Evolutionary conservation across 148 eudicot genomes (phyloP), one percentile per base, ranked within the genome.

Genomic region (Vaccinium darrowii): DNA sequence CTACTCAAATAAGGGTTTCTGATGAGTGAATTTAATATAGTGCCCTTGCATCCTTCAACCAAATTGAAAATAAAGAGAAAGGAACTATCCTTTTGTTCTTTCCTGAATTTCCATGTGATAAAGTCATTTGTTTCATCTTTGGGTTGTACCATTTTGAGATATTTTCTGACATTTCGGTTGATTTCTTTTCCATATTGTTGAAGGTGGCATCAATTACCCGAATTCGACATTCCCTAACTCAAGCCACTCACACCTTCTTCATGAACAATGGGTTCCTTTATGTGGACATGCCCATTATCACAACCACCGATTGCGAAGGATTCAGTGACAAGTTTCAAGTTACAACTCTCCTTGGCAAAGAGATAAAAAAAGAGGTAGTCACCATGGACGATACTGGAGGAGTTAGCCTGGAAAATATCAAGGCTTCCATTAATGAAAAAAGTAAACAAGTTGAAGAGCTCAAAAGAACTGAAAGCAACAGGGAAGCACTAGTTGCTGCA

Each of bases 141-240:
- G 30, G 56, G 52, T 51, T 25, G n/a, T 54, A 11, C 19, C 3
- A 4, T 52, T 79, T 79, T 39, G 47, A n/a, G 47, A 80, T 8
- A 10, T 71, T 2, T 16, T 54, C 50, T 6, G 58, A 80, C 58
- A 77, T 50, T 83, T 81, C 36, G 25, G 1, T 84, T 18, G 50
- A 76, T 25, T 30, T 74, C 43, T 74, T 43, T 33, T 57, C 21
- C 62, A 12, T 67, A 30, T 13, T 63, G 49, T 88, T 79, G 88
- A 84, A 96, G 98, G 96, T 96, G 76, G 97, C 98, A 80, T 92
- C 99, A 8, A 90, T 97, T n/a, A 86, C 88, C 81, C 89, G 98
- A 84, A 91, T 97, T 74, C 90, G 95, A 25, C 87, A 88, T 86
- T 90, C 88, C 13, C 89, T 97, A 80, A 90, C 83, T 81, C 93